phyloP scores from a whole-genome alignment of 805 yeast species.

The Metschnikowia peoriensis region DNA sequence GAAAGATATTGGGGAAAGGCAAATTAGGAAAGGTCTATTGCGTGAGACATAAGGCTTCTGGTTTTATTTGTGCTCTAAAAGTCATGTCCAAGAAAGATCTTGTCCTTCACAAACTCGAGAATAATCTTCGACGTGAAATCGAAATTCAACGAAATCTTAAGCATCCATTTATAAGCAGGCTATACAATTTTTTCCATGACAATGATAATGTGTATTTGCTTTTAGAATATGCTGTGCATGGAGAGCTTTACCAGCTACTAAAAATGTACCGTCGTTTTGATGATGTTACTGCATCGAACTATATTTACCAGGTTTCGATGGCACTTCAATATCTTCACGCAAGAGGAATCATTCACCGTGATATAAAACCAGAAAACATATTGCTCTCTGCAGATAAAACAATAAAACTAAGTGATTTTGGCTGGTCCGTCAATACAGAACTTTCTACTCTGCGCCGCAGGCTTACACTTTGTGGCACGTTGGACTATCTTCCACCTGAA shows the following conservation, averaged over 20 bases:
- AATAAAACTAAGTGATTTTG: slow-evolving; percentile 88
- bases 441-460: slow-evolving; percentile 14
- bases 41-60: slow-evolving; percentile 70
- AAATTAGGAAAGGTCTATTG: slow-evolving; percentile 92
- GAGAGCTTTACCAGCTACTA: slow-evolving; percentile 78
- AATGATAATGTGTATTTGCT: slow-evolving; percentile 75
- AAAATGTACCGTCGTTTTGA: slow-evolving; percentile 66
- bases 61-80: slow-evolving; percentile 85
- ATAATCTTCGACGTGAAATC: slow-evolving; percentile 85
- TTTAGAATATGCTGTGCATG: slow-evolving; percentile 80
- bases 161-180: slow-evolving; percentile 76
- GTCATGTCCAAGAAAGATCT: slow-evolving; percentile 86
- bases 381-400: slow-evolving; percentile 71
- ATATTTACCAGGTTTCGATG: slow-evolving; percentile 76
- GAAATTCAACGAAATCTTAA: slow-evolving; percentile 81
- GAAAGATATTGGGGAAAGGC: slow-evolving; percentile 86
- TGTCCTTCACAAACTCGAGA: slow-evolving; percentile 70
- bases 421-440: slow-evolving; percentile 76
- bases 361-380: slow-evolving; percentile 92
- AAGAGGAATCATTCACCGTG: slow-evolving; percentile 84
- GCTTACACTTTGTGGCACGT: slow-evolving; percentile 88
- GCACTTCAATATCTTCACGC: slow-evolving; percentile 78
- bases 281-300: slow-evolving; percentile 72
- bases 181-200: slow-evolving; percentile 87
- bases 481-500: slow-evolving; percentile 94